A percentile compares a stretch with the other conserved stretches of the same genome.
Conservation (phyloP, 371 early-diverging fungal genomes). For the Smittium culicis region DNA sequence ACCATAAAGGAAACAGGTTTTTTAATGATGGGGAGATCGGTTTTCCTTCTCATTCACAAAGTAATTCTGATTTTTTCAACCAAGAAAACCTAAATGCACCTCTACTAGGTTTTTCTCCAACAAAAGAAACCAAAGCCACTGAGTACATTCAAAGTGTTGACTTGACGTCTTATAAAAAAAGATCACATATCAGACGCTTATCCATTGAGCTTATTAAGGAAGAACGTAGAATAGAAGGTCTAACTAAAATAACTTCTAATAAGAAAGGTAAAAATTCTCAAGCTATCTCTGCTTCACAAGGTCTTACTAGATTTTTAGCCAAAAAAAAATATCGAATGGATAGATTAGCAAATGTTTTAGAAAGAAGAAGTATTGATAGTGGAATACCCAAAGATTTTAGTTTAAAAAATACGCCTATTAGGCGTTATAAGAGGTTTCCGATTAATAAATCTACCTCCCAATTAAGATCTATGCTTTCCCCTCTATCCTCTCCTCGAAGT, state of each 20-base stretch:
- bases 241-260: not conserved
- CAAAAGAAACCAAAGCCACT: not conserved
- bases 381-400: too few relatives aligned
- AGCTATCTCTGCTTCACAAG: not conserved
- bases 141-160: not conserved
- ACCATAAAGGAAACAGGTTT: not conserved
- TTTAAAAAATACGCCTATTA: too few relatives aligned
- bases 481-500: too few relatives aligned
- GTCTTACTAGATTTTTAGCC: not conserved
- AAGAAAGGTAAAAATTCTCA: not conserved
- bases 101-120: not conserved
- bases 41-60: not conserved
- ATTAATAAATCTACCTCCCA: too few relatives aligned
- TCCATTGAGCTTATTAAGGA: slow-evolving; percentile 2
- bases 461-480: too few relatives aligned
- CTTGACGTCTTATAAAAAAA: not conserved
- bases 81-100: not conserved
- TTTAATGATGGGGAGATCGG: not conserved
- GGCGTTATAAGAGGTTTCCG: too few relatives aligned
- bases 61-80: not conserved
- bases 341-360: not conserved
- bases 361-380: not conserved
- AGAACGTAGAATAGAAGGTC: not conserved
- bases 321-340: not conserved
- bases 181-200: not conserved